A percentile compares a stretch with the other conserved stretches of the same genome.
Conservation (phyloP, 2,329 filamentous ascomycete genomes). For the Penicillium decumbens region DNA sequence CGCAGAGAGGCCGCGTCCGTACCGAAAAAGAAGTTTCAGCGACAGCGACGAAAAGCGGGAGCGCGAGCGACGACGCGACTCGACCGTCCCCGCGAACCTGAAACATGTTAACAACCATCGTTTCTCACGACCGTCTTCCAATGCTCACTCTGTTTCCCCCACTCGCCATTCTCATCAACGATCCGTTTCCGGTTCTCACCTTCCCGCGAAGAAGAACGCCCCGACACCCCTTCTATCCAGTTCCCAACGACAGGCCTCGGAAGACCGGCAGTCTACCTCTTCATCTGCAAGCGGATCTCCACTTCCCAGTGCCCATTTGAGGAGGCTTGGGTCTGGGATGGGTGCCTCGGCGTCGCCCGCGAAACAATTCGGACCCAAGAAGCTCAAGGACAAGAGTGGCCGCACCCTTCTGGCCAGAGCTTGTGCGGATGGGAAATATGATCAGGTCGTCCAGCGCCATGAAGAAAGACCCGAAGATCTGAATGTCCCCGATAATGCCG, state of each 20-base stretch:
- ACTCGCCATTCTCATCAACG: conserved; percentile 35
- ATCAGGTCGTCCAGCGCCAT: conserved; percentile 68
- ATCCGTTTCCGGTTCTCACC: conserved; percentile 34
- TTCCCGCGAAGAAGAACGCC: conserved; percentile 34
- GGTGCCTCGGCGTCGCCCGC: conserved; percentile 57
- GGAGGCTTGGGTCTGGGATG: conserved; percentile 41
- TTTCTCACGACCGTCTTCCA: conserved; percentile 28
- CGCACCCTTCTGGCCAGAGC: conserved; percentile 86
- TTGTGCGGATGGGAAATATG: conserved; percentile 78
- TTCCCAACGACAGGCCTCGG: conserved; percentile 42
- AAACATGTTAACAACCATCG: conserved; percentile 27
- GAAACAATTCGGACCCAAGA: conserved; percentile 66
- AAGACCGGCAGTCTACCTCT: conserved; percentile 44
- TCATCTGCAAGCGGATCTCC: conserved; percentile 45
- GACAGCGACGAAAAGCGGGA: conserved; percentile 33
- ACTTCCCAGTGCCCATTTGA: conserved; percentile 37
- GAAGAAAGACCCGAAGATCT: conserved; percentile 79
- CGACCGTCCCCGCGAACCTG: conserved; percentile 20
- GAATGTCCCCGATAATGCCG: conserved; percentile 85
- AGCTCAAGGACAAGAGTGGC: conserved; percentile 86
- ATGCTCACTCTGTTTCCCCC: conserved; percentile 37
- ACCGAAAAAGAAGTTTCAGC: conserved; percentile 38
- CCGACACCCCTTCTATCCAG: conserved; percentile 42
- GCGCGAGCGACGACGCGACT: conserved; percentile 26
- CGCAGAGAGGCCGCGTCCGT: conserved; percentile 20